Evolutionary conservation across 495 filamentous ascomycete species (phyloP).

Genomic region (Penicillium nucicola): DNA sequence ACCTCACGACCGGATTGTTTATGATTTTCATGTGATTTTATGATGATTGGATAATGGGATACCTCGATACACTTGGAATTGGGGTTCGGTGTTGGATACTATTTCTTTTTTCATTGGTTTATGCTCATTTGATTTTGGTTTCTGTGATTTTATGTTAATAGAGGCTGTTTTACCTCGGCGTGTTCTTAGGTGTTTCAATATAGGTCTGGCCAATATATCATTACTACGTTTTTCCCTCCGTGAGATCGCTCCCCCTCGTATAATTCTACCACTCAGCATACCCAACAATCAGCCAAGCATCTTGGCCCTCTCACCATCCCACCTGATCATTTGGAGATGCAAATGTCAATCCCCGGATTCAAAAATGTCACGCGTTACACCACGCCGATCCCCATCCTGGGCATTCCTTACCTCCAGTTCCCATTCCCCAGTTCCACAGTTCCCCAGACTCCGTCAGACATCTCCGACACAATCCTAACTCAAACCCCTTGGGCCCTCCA

Average conservation of each 20-base stretch:
- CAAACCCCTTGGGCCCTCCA: too few species aligned
- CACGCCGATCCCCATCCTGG: not conserved
- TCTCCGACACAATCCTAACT: not conserved
- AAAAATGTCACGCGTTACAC: constrained; percentile 2
- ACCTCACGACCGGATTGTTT: not conserved
- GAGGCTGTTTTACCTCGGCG: not conserved
- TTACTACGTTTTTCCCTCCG: not conserved
- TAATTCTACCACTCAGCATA: not conserved
- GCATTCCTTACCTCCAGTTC: not conserved
- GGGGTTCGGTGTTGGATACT: not conserved
- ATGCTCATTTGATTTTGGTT: not conserved
- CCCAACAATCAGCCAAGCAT: not conserved
- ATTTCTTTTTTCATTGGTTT: not conserved
- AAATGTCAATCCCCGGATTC: not conserved
- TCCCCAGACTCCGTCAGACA: not conserved
- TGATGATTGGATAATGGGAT: not conserved
- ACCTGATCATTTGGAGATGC: too few species aligned
- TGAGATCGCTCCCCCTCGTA: not conserved
- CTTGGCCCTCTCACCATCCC: too few species aligned
- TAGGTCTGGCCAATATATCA: not conserved
- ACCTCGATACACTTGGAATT: not conserved
- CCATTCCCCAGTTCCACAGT: too few species aligned
- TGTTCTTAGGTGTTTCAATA: not conserved
- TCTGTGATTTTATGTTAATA: not conserved
- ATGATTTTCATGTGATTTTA: not conserved